Evolutionary conservation across 192 early-diverging fungal species (phyloP).

Genomic region (Lunasporangiospora selenospora): DNA sequence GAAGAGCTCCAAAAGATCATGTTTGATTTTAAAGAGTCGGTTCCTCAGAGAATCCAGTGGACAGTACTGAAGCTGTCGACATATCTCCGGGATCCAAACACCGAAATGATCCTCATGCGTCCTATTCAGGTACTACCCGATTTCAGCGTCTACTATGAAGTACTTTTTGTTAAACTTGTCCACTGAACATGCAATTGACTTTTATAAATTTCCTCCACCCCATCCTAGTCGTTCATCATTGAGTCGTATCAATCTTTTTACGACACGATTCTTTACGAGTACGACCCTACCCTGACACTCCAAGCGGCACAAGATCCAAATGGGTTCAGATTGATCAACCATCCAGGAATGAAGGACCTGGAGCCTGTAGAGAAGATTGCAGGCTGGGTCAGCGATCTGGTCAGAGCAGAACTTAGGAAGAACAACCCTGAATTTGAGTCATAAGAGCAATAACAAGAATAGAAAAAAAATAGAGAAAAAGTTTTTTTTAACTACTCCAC

Average conservation of each 20-base stretch:
- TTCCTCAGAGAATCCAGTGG: conserved; percentile 56
- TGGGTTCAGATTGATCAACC: conserved; percentile 26
- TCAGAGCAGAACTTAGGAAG: conserved; percentile 24
- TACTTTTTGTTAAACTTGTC: no score
- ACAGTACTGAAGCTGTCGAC: conserved; percentile 66
- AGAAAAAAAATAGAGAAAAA: no score
- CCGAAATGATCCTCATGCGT: conserved; percentile 73
- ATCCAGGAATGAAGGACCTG: conserved; percentile 24
- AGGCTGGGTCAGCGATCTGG: conserved; percentile 26
- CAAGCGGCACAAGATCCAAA: conserved; percentile 28
- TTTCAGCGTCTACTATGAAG: no score
- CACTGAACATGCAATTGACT: no score
- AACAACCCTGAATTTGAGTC: conserved; percentile 33
- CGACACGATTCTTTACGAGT: conserved; percentile 52
- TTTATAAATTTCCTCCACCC: no score
- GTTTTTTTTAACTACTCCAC: no score
- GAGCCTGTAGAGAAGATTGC: conserved; percentile 37
- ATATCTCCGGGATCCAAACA: conserved; percentile 79
- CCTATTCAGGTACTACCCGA: conserved; percentile 81
- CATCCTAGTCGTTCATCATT: conserved; percentile 53
- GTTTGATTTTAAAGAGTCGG: conserved; percentile 59
- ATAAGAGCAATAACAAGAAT: no score
- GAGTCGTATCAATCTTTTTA: conserved; percentile 59
- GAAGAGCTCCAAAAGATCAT: conserved; percentile 38
- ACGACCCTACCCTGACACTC: conserved; percentile 31